Base-by-base conservation (phyloP, 805 yeast genomes). In the Torulaspora delbrueckii region DNA sequence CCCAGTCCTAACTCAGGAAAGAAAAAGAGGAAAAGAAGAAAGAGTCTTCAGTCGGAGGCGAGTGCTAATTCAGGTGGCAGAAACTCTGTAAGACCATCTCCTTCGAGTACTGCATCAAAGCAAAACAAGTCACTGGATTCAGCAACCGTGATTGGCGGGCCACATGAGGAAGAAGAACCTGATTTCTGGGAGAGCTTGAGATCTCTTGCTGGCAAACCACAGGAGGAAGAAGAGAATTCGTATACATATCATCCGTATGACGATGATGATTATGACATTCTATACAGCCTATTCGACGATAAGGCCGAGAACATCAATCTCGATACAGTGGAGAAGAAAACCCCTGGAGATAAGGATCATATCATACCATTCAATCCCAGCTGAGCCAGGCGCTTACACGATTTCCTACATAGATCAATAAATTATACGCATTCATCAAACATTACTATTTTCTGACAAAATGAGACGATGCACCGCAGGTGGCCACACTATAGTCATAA, bases 111-210 rank as follows among this genome's bases (percentile, higher is more conserved):
- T 12, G 18, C 33, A 25, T 23, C 39, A n/a, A 48, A 41, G 37
- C 33, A 33, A 5, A 36, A 24, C 7, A 43, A 40, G 22, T 26
- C 43, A 4, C 25, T 34, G 8, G 54, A 51, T 18, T 32, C 37
- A n/a, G 18, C 54, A 25, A 36, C 31, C 12, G 35, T 47, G 37
- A 32, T 50, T 28, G 23, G 47, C 40, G 45, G 40, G 8, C 31
- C 33, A 10, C 33, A 48, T 25, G 63, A 73, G 4, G 86, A 80
- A 33, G 87, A 79, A 47, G 87, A 78, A 18, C 54, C 77, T 27
- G 88, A 82, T 59, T 83, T 82, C 58, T 82, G 86, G 84, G 89
- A 82, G 51, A 77, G 80, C 2, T 72, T 83, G 75, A 70, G 83
- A 40, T 72, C 79, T 13, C 58, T 82, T 18, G 77, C 82, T 1